A percentile compares a stretch with the other conserved stretches of the same genome.
phyloP scores from a whole-genome alignment of 768 basidiomycete species.

The Phylloporus rhodoxanthus region DNA sequence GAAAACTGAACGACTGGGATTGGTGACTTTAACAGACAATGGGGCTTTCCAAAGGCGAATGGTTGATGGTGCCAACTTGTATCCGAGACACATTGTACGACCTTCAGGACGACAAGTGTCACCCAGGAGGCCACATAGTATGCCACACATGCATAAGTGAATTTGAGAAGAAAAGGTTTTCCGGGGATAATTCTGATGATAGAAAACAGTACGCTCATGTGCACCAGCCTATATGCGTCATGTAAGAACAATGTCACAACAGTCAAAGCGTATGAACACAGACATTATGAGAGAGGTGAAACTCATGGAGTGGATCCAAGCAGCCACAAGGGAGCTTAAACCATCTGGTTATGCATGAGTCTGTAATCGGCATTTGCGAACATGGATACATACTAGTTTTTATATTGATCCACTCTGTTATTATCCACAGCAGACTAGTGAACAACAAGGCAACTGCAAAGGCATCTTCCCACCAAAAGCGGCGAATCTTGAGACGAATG shows the following conservation, averaged over 20 bases:
- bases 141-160: constrained; percentile 7
- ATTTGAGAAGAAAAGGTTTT: constrained; percentile 1
- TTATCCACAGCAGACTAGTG: constrained; percentile 9
- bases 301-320: constrained; percentile 10
- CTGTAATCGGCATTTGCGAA: not conserved
- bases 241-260: not conserved
- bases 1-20: constrained; percentile 12
- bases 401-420: not conserved
- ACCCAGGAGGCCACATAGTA: constrained; percentile 7
- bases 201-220: constrained; percentile 18
- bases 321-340: constrained; percentile 3
- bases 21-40: constrained; percentile 1
- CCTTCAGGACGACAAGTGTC: constrained; percentile 4
- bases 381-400: constrained; percentile 1
- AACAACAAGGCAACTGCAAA: constrained; percentile 12
- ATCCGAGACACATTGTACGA: constrained; percentile 6
- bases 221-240: constrained; percentile 7
- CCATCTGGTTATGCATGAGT: constrained; percentile 5
- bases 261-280: not conserved
- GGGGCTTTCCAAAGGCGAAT: constrained; percentile 3
- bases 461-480: constrained; percentile 20
- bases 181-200: constrained; percentile 14
- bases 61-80: constrained; percentile 6
- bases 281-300: constrained; percentile 10
- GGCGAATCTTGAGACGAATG: constrained; percentile 12